Percentiles rank a stretch among this genome's conserved stretches.
phyloP scores from a whole-genome alignment of 176 grass and related monocot species.

The Carex myosuroides region DNA sequence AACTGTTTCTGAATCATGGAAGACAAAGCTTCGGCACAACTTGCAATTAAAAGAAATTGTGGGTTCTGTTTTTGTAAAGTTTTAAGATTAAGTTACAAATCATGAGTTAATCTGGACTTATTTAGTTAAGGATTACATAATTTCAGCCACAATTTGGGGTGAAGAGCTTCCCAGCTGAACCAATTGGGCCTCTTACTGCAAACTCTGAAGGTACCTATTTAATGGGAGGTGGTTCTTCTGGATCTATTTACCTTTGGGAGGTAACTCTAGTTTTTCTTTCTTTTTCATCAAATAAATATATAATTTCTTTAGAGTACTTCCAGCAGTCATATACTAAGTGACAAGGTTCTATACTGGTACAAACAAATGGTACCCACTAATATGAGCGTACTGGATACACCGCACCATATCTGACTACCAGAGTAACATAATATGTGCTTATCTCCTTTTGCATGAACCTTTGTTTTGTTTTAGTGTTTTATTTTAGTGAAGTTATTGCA shows the following conservation, averaged over 20 bases:
- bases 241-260: slow-evolving; percentile 78
- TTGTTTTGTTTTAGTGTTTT: background rate
- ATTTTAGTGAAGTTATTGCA: background rate
- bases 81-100: background rate
- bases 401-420: background rate
- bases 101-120: background rate
- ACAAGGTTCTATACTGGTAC: background rate
- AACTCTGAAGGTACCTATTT: slow-evolving; percentile 74
- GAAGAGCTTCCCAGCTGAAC: slow-evolving; percentile 78
- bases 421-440: background rate
- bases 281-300: background rate
- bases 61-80: background rate
- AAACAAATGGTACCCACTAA: background rate
- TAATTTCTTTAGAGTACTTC: background rate
- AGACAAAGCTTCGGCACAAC: background rate
- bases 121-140: background rate
- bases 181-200: slow-evolving; percentile 58
- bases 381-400: background rate
- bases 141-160: slow-evolving; percentile 68
- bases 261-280: slow-evolving; percentile 26
- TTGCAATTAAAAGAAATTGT: background rate
- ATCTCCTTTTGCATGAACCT: background rate
- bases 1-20: background rate
- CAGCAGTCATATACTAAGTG: background rate
- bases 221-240: slow-evolving; percentile 60